Conservation (phyloP, 164 flowering plant genomes). For the Sextonia rubra region DNA sequence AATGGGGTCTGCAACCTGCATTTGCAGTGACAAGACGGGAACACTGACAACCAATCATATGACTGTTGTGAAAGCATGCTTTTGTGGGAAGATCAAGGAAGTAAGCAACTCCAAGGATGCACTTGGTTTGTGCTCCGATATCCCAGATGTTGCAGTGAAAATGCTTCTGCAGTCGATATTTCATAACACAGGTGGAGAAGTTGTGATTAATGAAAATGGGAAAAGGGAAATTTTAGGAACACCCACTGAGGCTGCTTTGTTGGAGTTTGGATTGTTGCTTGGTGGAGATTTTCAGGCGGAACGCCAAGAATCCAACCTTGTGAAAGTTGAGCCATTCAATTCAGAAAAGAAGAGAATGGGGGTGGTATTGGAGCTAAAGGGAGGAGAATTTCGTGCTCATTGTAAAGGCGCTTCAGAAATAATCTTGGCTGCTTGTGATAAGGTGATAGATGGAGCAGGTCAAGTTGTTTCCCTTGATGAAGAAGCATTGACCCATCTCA, state of each 20-base stretch:
- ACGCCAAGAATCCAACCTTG: slow-evolving; percentile 41
- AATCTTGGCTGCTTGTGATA: slow-evolving; percentile 76
- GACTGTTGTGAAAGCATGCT: slow-evolving; percentile 87
- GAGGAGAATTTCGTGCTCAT: slow-evolving; percentile 64
- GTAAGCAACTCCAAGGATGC: slow-evolving; percentile 24
- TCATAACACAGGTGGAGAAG: slow-evolving; percentile 87
- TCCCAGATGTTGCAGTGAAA: slow-evolving; percentile 53
- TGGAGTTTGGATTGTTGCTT: slow-evolving; percentile 79
- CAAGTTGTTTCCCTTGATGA: slow-evolving; percentile 61
- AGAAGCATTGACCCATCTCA: slow-evolving; percentile 35
- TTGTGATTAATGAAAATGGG: slow-evolving; percentile 51
- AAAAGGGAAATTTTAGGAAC: slow-evolving; percentile 73
- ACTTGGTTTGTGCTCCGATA: slow-evolving; percentile 25
- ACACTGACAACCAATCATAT: slow-evolving; percentile 90
- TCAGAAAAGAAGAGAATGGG: slow-evolving; percentile 83
- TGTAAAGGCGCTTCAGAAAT: slow-evolving; percentile 94
- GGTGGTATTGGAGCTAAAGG: slow-evolving; percentile 63
- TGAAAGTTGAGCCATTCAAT: slow-evolving; percentile 91
- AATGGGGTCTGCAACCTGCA: slow-evolving; percentile 90
- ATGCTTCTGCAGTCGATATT: slow-evolving; percentile 74
- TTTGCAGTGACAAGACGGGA: slow-evolving; percentile 97
- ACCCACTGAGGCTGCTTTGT: slow-evolving; percentile 84
- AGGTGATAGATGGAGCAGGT: slow-evolving; percentile 48
- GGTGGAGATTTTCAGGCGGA: slow-evolving; percentile 72
- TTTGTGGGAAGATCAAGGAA: slow-evolving; percentile 57